These are phyloP conservation scores for Sechiopsis laciniata DNA, from an alignment of 306 rosid species.

Conservation along the genomic window DNA sequence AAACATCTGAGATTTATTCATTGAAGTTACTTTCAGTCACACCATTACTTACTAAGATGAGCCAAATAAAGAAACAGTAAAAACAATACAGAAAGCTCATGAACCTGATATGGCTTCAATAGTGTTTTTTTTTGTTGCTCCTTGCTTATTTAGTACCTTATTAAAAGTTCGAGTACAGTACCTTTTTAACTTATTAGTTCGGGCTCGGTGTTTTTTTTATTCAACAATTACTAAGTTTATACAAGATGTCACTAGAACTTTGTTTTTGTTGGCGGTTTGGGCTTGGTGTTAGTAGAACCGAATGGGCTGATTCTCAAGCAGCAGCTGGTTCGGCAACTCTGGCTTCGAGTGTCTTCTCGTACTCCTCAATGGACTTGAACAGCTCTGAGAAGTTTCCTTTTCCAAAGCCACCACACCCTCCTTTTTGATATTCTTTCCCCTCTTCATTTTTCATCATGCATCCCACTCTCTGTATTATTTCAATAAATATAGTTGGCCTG, in stretches of 20 bases:
- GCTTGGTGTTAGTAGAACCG: background rate
- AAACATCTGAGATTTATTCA: constrained; percentile 3
- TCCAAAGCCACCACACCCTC: constrained; percentile 96
- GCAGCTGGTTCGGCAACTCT: constrained; percentile 29
- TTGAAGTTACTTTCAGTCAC: background rate
- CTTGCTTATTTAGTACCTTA: background rate
- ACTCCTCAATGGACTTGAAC: constrained; percentile 91
- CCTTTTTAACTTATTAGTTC: background rate
- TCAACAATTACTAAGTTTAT: too few species aligned
- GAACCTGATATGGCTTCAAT: background rate
- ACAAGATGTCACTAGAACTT: too few species aligned
- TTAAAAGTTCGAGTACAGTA: background rate
- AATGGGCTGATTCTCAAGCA: constrained; percentile 24
- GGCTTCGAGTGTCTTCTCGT: constrained; percentile 73
- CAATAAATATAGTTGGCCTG: constrained; percentile 89
- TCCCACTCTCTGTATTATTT: constrained; percentile 91
- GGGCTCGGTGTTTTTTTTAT: background rate
- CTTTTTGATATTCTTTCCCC: constrained; percentile 71
- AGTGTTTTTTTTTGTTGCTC: background rate
- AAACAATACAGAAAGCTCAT: background rate
- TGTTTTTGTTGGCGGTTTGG: too few species aligned
- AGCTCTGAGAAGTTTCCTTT: constrained; percentile 97
- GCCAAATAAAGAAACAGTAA: background rate
- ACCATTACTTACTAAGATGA: background rate
- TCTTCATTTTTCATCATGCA: constrained; percentile 76